Evolutionary conservation across 2,329 filamentous ascomycete genomes (phyloP), one percentile per base, ranked within the genome.

Genomic region (Fusarium sp.): DNA sequence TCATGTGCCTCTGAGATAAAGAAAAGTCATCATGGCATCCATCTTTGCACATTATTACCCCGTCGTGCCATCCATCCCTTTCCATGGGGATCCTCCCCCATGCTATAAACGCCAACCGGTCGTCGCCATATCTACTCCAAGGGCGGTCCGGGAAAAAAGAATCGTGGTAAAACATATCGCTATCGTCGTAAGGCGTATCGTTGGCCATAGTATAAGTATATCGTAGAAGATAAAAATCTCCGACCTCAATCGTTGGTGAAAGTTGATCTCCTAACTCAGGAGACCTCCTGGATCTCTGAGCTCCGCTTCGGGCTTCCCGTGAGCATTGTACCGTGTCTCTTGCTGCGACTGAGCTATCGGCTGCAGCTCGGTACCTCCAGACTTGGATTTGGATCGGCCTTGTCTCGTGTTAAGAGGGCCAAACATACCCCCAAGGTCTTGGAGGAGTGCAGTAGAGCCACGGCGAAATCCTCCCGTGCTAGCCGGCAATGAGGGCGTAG

Each of bases 361-460:
- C 56, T 87, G 83, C 34, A 88, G 76, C 70, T 88, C 86, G 6
- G 85, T 88, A 11, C 77, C 77, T 14, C 80, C 84, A 7, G 69
- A 74, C 62, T 77, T 82, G 7, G 80, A 69, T 62, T 73, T 82
- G 5, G 81, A 77, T 24, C 81, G 74, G 9, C 73, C 72, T n/a
- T 80, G 73, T 50, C 77, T 83, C 9, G 80, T 75, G 13, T 80
- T 81, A 10, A 82, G 78, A 1, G 88, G 86, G 4, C 82, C 83
- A 6, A 91, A 78, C 18, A 90, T 82, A 1, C 88, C 89, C 10
- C 89, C 87, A 1, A 91, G 79, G 72, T 92, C 90, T 71, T 90
- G 88, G 7, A 92, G 80, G n/a, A 91, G 77, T 0, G 89, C 87
- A 1, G 87, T 85, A 2, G 89, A 91, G 4, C 90, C 90, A 50